Evolutionary conservation across 148 eudicot genomes (phyloP), one percentile per base, ranked within the genome.

Genomic region (Diospyros kaki): DNA sequence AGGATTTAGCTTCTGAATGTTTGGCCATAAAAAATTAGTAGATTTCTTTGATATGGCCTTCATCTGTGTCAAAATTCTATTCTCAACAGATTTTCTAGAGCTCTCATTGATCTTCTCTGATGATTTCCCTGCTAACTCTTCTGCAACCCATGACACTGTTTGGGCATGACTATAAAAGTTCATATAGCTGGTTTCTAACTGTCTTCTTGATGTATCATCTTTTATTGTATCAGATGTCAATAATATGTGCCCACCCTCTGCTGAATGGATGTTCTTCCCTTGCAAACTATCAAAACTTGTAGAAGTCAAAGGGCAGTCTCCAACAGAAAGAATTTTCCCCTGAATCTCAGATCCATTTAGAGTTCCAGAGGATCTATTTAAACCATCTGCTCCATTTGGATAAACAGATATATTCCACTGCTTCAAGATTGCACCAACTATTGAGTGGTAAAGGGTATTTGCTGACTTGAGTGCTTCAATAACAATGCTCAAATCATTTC

Each of bases 141-240:
- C 93, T 41, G 77, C 89, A 78, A 88, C 83, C 60, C 81, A 80
- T 71, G 90, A 86, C 58, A 98, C 91, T 79, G 82, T 83, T 50
- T 76, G 83, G 74, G 94, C 97, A 86, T 90, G 93, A 80, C 75
- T 81, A 75, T 95, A 95, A 76, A n/a, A 69, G 71, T 95, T 95
- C 64, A 83, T 68, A 67, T 90, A 93, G 70, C 39, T 17, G 55
- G 61, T 73, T 78, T 69, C 85, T 76, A 63, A 38, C 55, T 73
- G 80, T 46, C 51, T 66, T 51, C 69, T 83, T 14, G 68, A 39
- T 6, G 17, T 38, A 52, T 77, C 84, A 51, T 45, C 78, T 55
- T 72, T 79, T 72, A 62, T 80, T 45, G 69, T 66, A 72, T 77
- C 75, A 9, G 51, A 43, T 15, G 18, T 41, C 38, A 83, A 48